These are phyloP conservation scores for Dentipellis sp. DNA, from an alignment of 768 basidiomycete genomes.

Conservation along the genomic window DNA sequence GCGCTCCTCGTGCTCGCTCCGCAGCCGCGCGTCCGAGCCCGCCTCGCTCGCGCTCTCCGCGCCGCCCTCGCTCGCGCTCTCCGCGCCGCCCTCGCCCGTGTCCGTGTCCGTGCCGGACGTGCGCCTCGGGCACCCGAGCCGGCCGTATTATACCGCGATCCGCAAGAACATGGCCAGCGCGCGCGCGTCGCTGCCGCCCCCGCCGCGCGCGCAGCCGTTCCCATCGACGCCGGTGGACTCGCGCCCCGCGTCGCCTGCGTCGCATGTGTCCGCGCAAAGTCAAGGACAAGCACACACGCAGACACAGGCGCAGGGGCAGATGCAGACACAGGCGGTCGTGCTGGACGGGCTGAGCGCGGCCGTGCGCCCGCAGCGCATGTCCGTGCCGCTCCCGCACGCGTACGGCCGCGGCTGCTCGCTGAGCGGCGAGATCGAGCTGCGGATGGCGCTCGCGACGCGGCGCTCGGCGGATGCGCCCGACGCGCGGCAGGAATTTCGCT, in stretches of 20 bases:
- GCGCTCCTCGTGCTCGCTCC: constrained; percentile 10
- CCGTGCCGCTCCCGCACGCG: constrained; percentile 7
- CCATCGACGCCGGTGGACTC: background rate
- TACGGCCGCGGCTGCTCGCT: constrained; percentile 8
- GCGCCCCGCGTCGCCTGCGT: too few species aligned
- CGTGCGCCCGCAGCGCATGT: constrained; percentile 9
- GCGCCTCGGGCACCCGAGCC: constrained; percentile 14
- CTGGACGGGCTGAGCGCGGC: background rate
- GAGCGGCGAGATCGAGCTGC: constrained; percentile 13
- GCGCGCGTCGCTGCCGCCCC: background rate
- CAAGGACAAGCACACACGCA: too few species aligned
- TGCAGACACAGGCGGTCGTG: too few species aligned
- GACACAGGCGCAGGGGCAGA: too few species aligned
- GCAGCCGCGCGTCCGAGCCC: constrained; percentile 1
- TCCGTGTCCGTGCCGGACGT: background rate
- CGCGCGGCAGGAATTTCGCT: background rate
- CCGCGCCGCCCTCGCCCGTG: too few species aligned
- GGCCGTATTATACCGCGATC: constrained; percentile 13
- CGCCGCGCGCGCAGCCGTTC: background rate
- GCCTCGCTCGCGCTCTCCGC: background rate
- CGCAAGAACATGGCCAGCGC: constrained; percentile 4
- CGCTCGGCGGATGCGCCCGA: constrained; percentile 4
- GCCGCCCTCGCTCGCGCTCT: background rate
- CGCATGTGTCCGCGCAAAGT: too few species aligned
- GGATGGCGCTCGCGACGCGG: constrained; percentile 10